A percentile compares a stretch with the other conserved stretches of the same genome.
Conservation (phyloP, 176 grass and related monocot genomes). For the Cocos nucifera region DNA sequence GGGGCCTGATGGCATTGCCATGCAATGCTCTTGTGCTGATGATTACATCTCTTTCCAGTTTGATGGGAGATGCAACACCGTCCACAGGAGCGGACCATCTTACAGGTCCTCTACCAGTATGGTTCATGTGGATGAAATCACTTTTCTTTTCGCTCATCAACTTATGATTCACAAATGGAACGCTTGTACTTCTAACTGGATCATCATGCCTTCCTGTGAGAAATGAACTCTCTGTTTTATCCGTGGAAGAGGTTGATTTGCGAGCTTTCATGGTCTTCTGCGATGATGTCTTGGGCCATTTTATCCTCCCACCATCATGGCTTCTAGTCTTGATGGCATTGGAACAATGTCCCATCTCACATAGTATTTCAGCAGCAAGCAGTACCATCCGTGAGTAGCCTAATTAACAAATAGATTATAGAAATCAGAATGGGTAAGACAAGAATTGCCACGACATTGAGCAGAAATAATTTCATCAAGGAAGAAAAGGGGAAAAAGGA, state of each 20-base stretch:
- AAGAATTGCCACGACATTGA: no score
- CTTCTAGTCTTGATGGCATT: conserved; percentile 30
- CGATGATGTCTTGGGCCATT: conserved; percentile 56
- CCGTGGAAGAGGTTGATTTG: conserved; percentile 51
- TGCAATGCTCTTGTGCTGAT: conserved; percentile 42
- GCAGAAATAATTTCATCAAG: no score
- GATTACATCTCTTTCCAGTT: conserved; percentile 27
- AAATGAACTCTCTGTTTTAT: conserved; percentile 37
- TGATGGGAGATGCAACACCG: conserved; percentile 28
- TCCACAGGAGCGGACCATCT: conserved; percentile 59
- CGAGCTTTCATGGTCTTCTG: conserved; percentile 63
- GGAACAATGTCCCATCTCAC: conserved; percentile 42
- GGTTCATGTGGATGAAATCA: conserved; percentile 39
- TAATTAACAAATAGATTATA: conserved; percentile 6
- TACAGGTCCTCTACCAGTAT: conserved; percentile 49
- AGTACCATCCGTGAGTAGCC: conserved; percentile 25
- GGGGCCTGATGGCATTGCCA: conserved; percentile 37
- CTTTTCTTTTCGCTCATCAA: conserved; percentile 40
- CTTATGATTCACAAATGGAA: conserved; percentile 42
- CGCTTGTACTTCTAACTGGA: conserved; percentile 26
- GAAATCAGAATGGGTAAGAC: no score
- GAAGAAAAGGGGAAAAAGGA: no score
- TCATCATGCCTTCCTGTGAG: conserved; percentile 48
- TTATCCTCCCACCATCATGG: conserved; percentile 39
- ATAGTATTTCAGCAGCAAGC: conserved; percentile 73